Evolutionary conservation across 2,329 filamentous ascomycete species (phyloP).

Genomic region (Aspergillus vadensis): DNA sequence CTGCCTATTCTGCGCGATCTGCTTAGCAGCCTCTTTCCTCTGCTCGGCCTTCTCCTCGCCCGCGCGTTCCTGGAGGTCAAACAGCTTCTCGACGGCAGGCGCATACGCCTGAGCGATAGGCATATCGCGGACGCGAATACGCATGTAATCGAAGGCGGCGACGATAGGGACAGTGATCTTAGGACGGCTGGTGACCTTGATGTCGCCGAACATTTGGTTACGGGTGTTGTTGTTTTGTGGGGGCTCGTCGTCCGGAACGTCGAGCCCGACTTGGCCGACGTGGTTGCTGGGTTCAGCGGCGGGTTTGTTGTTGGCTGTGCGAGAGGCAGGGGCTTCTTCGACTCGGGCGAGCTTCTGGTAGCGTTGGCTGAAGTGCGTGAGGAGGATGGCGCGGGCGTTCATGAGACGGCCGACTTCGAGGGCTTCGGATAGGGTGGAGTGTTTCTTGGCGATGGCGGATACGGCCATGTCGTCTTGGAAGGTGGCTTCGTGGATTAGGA

Average conservation of each 20-base stretch:
- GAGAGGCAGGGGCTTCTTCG: neutral
- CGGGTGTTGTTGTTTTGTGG: constrained; percentile 16
- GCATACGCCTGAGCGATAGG: constrained; percentile 59
- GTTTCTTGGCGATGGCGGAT: constrained; percentile 84
- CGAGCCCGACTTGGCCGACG: constrained; percentile 16
- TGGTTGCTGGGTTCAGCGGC: constrained; percentile 21
- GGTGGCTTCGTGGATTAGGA: constrained; percentile 93
- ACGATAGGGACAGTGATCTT: constrained; percentile 38
- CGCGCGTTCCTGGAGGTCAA: constrained; percentile 44
- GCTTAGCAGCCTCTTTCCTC: constrained; percentile 15
- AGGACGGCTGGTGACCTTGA: neutral
- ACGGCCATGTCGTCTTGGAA: constrained; percentile 81
- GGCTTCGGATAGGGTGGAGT: constrained; percentile 86
- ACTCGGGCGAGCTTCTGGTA: constrained; percentile 70
- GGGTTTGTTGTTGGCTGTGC: constrained; percentile 19
- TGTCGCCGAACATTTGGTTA: neutral
- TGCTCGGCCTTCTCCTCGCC: constrained; percentile 30
- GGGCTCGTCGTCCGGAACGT: constrained; percentile 27
- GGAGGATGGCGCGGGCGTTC: constrained; percentile 74
- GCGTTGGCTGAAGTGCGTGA: constrained; percentile 94
- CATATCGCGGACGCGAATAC: constrained; percentile 61
- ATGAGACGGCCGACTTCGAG: constrained; percentile 75
- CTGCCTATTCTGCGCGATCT: constrained; percentile 23
- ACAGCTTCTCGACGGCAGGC: constrained; percentile 57
- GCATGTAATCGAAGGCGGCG: constrained; percentile 66